Evolutionary conservation across 805 yeast species (phyloP).

Genomic region (Saturnispora bothae): DNA sequence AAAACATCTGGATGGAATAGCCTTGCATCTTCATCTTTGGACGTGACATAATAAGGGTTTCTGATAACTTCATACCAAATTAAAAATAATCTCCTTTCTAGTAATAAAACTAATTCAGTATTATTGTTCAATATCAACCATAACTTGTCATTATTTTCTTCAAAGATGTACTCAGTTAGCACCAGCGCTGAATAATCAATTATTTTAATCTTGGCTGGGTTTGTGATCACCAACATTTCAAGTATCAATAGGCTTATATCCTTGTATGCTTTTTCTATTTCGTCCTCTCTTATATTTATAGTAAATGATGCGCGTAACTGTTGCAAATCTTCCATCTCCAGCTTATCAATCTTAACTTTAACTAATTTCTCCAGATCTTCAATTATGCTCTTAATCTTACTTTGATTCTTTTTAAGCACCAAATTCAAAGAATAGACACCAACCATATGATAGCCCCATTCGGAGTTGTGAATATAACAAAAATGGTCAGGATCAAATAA

Average conservation of each 20-base stretch:
- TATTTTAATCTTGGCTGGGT: constrained; percentile 1
- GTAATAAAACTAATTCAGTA: no score
- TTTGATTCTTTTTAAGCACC: constrained; percentile 1
- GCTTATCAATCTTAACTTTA: no score
- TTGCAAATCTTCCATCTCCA: no score
- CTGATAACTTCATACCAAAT: neutral
- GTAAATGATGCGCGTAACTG: no score
- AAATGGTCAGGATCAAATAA: neutral
- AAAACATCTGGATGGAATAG: neutral
- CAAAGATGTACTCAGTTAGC: neutral
- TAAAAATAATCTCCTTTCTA: no score
- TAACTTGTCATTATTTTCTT: neutral
- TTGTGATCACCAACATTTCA: constrained; percentile 6
- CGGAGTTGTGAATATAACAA: constrained; percentile 3
- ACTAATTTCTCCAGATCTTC: neutral
- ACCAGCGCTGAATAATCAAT: neutral
- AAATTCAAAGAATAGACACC: constrained; percentile 3
- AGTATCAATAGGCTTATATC: constrained; percentile 3
- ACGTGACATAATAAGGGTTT: neutral
- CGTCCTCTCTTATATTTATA: neutral
- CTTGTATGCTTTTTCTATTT: constrained; percentile 1
- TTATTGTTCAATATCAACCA: neutral
- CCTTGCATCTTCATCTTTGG: neutral
- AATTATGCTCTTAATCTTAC: neutral
- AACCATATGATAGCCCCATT: constrained; percentile 6